phyloP scores from a whole-genome alignment of 306 rosid genomes.

The Spatholobus suberectus region DNA sequence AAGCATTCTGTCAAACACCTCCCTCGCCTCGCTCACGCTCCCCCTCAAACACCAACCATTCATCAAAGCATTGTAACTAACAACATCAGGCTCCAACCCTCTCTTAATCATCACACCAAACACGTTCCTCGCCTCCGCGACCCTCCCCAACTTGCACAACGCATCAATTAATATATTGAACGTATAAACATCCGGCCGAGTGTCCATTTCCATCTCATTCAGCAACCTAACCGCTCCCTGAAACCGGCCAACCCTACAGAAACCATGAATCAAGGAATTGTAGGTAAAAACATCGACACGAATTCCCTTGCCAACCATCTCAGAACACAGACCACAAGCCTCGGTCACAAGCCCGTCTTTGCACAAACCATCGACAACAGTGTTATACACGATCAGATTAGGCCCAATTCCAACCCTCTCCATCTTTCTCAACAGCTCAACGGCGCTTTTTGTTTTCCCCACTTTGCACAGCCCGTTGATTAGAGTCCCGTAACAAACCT shows the following conservation, averaged over 20 bases:
- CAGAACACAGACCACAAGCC: slow-evolving; percentile 45
- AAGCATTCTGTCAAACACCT: slow-evolving; percentile 39
- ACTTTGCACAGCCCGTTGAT: slow-evolving; percentile 45
- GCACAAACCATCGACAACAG: slow-evolving; percentile 44
- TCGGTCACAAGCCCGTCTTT: slow-evolving; percentile 40
- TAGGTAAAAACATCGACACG: slow-evolving; percentile 39
- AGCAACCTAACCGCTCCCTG: slow-evolving; percentile 37
- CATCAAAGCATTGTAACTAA: slow-evolving; percentile 48
- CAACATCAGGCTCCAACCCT: slow-evolving; percentile 37
- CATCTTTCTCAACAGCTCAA: slow-evolving; percentile 40
- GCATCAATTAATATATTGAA: slow-evolving; percentile 48
- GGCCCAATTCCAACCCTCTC: slow-evolving; percentile 27
- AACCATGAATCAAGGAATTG: slow-evolving; percentile 46
- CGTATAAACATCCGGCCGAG: slow-evolving; percentile 44
- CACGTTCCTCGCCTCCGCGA: slow-evolving; percentile 29
- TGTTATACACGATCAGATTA: slow-evolving; percentile 45
- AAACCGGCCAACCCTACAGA: slow-evolving; percentile 35
- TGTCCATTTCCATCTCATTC: slow-evolving; percentile 35
- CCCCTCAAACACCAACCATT: slow-evolving; percentile 43
- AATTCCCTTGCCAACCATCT: slow-evolving; percentile 38
- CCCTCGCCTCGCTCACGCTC: slow-evolving; percentile 5
- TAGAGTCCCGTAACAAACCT: slow-evolving; percentile 44
- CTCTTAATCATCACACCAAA: slow-evolving; percentile 45
- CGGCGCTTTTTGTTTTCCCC: slow-evolving; percentile 11
- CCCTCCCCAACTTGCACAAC: slow-evolving; percentile 42